Percentiles rank a stretch among this genome's conserved stretches.
Evolutionary conservation across 768 basidiomycete genomes (phyloP).

Genomic region (Nevesoporus exiguus): DNA sequence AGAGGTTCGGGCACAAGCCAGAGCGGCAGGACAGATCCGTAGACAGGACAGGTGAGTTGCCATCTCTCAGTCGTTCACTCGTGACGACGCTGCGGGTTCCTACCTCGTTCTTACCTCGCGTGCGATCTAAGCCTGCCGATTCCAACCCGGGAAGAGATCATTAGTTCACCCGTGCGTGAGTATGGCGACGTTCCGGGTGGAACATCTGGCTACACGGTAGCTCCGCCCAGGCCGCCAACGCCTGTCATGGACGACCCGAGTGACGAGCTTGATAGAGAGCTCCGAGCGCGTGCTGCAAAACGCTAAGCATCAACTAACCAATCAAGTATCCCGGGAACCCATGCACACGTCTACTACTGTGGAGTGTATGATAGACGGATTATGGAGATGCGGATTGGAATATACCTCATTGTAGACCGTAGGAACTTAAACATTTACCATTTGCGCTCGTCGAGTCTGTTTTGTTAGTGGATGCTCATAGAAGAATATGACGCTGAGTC

Average conservation of each 20-base stretch:
- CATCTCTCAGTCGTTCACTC: background rate
- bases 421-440: no score
- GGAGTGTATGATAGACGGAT: no score
- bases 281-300: conserved; percentile 60
- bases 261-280: conserved; percentile 79
- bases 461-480: no score
- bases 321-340: no score
- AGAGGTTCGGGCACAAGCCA: conserved; percentile 82
- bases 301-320: conserved; percentile 14
- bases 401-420: no score
- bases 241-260: conserved; percentile 85
- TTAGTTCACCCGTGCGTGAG: conserved; percentile 72
- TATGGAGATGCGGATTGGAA: no score
- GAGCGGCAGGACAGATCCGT: conserved; percentile 67
- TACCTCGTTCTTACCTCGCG: background rate
- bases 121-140: conserved; percentile 59
- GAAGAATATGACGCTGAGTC: no score
- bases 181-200: conserved; percentile 55
- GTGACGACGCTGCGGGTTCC: background rate
- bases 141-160: conserved; percentile 76
- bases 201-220: conserved; percentile 64
- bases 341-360: no score
- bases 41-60: conserved; percentile 68
- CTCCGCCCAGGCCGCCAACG: conserved; percentile 47
- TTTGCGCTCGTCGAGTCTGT: no score